Percentiles rank a stretch among this genome's conserved stretches.
phyloP scores from a whole-genome alignment of 1,284 basidiomycete genomes.

The Porogramme epimiltina region DNA sequence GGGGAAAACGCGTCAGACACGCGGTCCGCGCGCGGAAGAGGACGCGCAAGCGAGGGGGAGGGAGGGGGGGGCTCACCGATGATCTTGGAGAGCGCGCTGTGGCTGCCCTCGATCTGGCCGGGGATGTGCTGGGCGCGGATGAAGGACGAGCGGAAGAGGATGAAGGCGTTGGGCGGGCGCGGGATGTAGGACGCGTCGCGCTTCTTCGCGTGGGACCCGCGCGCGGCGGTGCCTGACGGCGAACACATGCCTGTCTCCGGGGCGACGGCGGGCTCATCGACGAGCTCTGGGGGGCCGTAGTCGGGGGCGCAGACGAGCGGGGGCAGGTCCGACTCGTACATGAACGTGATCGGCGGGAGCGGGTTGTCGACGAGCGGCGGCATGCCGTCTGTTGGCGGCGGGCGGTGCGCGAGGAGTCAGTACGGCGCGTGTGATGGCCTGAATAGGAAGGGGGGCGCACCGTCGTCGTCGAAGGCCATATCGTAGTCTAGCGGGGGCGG shows the following conservation, averaged over 20 bases:
- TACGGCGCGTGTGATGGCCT: conserved; percentile 22
- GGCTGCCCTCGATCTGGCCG: conserved; percentile 76
- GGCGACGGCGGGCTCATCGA: neutral
- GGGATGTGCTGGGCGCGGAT: conserved; percentile 79
- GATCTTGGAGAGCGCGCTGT: conserved; percentile 65
- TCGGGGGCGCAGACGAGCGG: conserved; percentile 40
- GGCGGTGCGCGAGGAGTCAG: conserved; percentile 17
- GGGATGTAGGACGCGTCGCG: conserved; percentile 74
- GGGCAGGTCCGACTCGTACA: conserved; percentile 46
- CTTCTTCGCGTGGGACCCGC: conserved; percentile 45
- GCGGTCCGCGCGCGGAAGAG: conserved; percentile 11
- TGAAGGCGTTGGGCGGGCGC: conserved; percentile 93
- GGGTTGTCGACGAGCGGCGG: conserved; percentile 54
- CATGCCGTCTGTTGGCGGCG: conserved; percentile 41
- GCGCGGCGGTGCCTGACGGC: conserved; percentile 30
- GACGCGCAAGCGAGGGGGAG: neutral
- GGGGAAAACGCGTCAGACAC: conserved; percentile 14
- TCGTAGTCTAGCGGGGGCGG: conserved; percentile 24
- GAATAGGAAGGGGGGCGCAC: conserved; percentile 28
- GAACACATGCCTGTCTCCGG: conserved; percentile 23
- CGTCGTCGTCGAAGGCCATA: conserved; percentile 35
- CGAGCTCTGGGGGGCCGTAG: conserved; percentile 35
- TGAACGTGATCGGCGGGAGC: conserved; percentile 48
- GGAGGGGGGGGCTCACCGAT: conserved; percentile 33
- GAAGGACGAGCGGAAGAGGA: conserved; percentile 90